These are phyloP conservation scores for Kodamaea neixiangensis DNA, from an alignment of 805 yeast genomes.

Conservation along the genomic window DNA sequence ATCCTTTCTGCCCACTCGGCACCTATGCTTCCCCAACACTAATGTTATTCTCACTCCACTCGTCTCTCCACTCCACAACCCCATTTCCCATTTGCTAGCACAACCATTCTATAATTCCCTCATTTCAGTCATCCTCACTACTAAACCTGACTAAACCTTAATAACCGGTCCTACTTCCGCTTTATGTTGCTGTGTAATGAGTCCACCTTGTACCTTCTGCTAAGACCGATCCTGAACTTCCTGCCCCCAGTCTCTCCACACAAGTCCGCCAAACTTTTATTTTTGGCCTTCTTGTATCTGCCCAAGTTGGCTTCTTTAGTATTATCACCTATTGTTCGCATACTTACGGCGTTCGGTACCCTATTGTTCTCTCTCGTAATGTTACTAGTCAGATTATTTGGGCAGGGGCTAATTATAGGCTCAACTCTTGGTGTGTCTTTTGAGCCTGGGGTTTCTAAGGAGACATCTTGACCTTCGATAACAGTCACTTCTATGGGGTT, in stretches of 20 bases:
- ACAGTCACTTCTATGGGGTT: too few relatives aligned
- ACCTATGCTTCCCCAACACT: too few relatives aligned
- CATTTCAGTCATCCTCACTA: not conserved
- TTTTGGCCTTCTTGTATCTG: slow-evolving; percentile 1
- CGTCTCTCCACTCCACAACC: not conserved
- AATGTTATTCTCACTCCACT: not conserved
- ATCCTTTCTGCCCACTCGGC: too few relatives aligned
- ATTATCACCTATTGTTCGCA: not conserved
- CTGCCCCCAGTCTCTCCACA: slow-evolving; percentile 4
- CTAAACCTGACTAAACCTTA: not conserved
- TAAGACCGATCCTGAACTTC: slow-evolving; percentile 26
- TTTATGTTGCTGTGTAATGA: slow-evolving; percentile 10
- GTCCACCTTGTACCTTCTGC: slow-evolving; percentile 24
- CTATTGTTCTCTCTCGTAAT: not conserved
- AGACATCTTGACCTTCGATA: too few relatives aligned
- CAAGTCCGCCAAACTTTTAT: slow-evolving; percentile 15
- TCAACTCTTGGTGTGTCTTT: not conserved
- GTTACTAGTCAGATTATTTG: not conserved
- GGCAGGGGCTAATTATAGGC: not conserved
- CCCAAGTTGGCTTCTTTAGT: not conserved
- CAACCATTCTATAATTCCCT: not conserved
- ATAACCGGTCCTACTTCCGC: not conserved
- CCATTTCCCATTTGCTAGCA: not conserved
- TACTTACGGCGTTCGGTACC: not conserved
- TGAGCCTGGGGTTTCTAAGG: not conserved